Base-by-base conservation (phyloP, 768 basidiomycete species). In the Boletus eberwhitei region DNA sequence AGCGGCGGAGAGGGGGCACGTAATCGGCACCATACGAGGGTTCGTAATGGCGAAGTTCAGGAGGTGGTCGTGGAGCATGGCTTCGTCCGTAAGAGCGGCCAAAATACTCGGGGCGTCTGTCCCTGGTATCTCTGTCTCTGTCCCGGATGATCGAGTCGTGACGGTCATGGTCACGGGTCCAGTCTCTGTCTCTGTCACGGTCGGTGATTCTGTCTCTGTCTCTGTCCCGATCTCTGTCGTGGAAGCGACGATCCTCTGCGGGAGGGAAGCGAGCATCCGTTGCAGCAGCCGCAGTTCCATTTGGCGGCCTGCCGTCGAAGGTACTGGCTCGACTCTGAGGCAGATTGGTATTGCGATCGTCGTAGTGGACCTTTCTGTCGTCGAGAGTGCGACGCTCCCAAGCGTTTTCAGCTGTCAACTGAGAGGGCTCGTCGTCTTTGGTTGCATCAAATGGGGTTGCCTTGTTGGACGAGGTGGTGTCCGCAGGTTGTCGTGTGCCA, bases 31-130 rank as follows among this genome's bases (percentile, higher is more conserved):
- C 68, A 55, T 77, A 75, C n/a, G 73, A 70, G 8, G 77, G 71
- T 19, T 81, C 78, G 55, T 77, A 79, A 43, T 79, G 78, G 26
- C 80, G 74, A 47, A 74, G 72, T 46, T 80, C 79, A 47, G 75
- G 73, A 24, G 75, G 77, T 22, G 75, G 76, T 41, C 77, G 67
- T 17, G 77, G 75, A 21, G 65, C 62, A 57, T 75, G 73, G 56
- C 64, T 70, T 63, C 66, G 73, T 53, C 68, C 75, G 57, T 73
- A 77, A 42, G 71, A 73, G 53, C 72, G 74, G 44, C 70, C 71
- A 55, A 65, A 65, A 41, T 71, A 70, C 22, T 75, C 74, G 38
- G 72, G 64, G 24, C 75, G 72, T 47, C 72, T 73, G n/a, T 75
- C 65, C n/a, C 66, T 59, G 48, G 49, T 34, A 13, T 73, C 67